Evolutionary conservation across 225 moss, liverwort and hornwort genomes (phyloP).

Genomic region (Ulota crispa): DNA sequence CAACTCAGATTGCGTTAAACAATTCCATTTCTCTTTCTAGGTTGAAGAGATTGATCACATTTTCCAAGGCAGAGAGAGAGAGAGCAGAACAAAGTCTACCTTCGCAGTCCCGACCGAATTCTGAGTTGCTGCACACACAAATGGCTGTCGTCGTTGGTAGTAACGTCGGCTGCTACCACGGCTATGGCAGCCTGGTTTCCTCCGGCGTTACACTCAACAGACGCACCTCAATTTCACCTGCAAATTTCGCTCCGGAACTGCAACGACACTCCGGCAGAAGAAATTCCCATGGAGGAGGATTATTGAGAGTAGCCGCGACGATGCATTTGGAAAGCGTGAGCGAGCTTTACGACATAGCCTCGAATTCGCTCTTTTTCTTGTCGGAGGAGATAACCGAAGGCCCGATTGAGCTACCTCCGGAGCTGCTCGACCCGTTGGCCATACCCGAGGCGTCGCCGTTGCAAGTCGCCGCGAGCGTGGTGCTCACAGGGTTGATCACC

Average conservation of each 20-base stretch:
- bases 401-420: slow-evolving; percentile 58
- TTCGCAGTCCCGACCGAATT: slow-evolving; percentile 3
- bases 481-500: slow-evolving; percentile 57
- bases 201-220: slow-evolving; percentile 3
- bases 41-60: not conserved
- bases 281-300: not conserved
- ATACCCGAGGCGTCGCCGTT: slow-evolving; percentile 58
- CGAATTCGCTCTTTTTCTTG: slow-evolving; percentile 32
- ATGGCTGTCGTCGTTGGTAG: slow-evolving; percentile 41
- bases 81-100: not conserved
- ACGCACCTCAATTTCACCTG: slow-evolving; percentile 14
- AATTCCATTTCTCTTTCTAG: not conserved
- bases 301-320: slow-evolving; percentile 28
- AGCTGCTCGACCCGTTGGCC: slow-evolving; percentile 49
- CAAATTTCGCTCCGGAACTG: slow-evolving; percentile 22
- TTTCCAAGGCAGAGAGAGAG: not conserved
- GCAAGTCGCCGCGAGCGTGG: slow-evolving; percentile 51
- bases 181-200: slow-evolving; percentile 32
- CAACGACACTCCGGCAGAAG: not conserved
- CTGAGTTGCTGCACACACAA: not conserved
- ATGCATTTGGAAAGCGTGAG: slow-evolving; percentile 23
- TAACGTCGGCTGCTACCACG: slow-evolving; percentile 15
- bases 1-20: not conserved
- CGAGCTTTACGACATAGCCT: slow-evolving; percentile 27
- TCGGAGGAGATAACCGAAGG: slow-evolving; percentile 49